phyloP scores from a whole-genome alignment of 2,329 filamentous ascomycete species.

The Aureobasidium subglaciale region DNA sequence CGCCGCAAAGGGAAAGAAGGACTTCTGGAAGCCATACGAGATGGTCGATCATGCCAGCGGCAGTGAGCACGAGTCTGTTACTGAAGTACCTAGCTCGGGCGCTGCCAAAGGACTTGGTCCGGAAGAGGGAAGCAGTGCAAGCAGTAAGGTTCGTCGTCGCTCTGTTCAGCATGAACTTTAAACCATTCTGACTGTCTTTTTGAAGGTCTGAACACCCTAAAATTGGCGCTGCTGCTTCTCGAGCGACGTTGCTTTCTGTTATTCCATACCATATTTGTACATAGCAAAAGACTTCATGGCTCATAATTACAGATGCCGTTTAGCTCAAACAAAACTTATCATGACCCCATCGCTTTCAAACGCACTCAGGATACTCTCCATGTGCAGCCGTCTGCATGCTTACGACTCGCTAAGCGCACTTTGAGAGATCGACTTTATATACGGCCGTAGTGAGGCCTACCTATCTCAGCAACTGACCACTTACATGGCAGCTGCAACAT shows the following conservation, averaged over 20 bases:
- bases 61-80: slow-evolving; percentile 1
- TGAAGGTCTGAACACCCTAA: background rate
- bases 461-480: no score
- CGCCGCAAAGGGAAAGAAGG: slow-evolving; percentile 57
- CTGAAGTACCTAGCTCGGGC: background rate
- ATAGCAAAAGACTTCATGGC: no score
- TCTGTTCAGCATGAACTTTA: slow-evolving; percentile 8
- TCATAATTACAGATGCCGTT: no score
- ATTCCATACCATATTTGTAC: background rate
- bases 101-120: background rate
- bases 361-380: no score
- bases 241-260: background rate
- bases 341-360: no score
- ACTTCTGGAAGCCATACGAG: slow-evolving; percentile 56
- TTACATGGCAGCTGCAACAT: no score
- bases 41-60: background rate
- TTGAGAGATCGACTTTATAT: no score
- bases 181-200: background rate
- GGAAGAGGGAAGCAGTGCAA: slow-evolving; percentile 4
- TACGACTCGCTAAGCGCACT: no score
- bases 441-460: no score
- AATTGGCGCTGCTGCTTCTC: background rate
- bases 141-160: slow-evolving; percentile 11
- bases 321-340: no score
- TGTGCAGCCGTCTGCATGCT: no score